Percentiles rank a stretch among this genome's conserved stretches.
Conservation (phyloP, 345 rosid species). For the Angophora floribunda region DNA sequence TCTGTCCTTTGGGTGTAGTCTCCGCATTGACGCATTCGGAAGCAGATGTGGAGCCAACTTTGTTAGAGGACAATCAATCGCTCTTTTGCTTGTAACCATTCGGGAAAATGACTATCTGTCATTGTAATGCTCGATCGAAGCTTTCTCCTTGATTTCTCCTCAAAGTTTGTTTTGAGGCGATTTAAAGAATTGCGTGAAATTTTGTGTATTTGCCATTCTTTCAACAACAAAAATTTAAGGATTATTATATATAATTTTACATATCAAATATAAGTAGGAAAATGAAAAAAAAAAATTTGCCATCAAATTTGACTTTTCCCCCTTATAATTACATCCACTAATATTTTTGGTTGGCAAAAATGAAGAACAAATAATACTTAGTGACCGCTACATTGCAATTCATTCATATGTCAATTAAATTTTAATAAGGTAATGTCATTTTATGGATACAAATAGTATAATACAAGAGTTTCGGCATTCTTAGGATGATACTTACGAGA, state of each 20-base stretch:
- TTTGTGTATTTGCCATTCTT: background rate
- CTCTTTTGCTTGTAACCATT: background rate
- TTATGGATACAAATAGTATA: background rate
- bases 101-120: background rate
- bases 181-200: background rate
- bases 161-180: background rate
- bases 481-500: background rate
- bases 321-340: background rate
- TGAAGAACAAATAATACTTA: background rate
- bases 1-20: background rate
- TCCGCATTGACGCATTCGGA: background rate
- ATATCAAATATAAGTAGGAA: background rate
- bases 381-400: background rate
- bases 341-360: no score
- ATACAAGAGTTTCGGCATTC: background rate
- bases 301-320: background rate
- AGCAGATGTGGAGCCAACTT: background rate
- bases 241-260: no score
- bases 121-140: background rate
- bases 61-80: no score
- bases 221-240: background rate
- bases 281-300: background rate
- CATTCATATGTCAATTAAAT: background rate
- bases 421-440: no score
- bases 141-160: background rate